A percentile compares a stretch with the other conserved stretches of the same genome.
phyloP scores from a whole-genome alignment of 768 basidiomycete species.

The Lanmaoa rubissima region DNA sequence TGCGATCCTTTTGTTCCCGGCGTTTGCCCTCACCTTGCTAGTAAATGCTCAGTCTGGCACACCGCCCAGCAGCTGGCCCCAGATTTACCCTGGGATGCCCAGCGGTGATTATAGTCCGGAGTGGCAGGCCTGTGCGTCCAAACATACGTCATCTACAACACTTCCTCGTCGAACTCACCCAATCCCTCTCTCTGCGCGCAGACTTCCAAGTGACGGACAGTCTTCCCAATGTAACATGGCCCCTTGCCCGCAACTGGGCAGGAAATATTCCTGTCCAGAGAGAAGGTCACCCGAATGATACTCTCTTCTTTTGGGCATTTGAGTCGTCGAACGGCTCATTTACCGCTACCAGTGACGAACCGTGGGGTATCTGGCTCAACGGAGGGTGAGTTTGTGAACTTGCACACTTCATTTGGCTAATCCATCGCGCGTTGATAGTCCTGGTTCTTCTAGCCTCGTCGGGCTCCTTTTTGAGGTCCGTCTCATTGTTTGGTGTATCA shows the following conservation, averaged over 20 bases:
- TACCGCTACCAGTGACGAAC: slow-evolving; percentile 43
- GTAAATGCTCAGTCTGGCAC: slow-evolving; percentile 24
- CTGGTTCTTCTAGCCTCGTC: slow-evolving; percentile 67
- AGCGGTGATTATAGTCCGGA: slow-evolving; percentile 47
- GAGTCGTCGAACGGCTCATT: slow-evolving; percentile 58
- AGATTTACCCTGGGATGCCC: slow-evolving; percentile 44
- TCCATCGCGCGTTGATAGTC: slow-evolving; percentile 34
- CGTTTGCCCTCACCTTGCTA: slow-evolving; percentile 3
- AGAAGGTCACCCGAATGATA: slow-evolving; percentile 58
- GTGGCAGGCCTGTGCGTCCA: slow-evolving; percentile 62
- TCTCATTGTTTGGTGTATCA: background rate
- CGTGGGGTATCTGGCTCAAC: slow-evolving; percentile 76
- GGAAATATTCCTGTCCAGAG: slow-evolving; percentile 65
- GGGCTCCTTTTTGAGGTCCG: slow-evolving; percentile 65
- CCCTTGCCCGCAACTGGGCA: slow-evolving; percentile 51
- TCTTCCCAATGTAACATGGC: slow-evolving; percentile 63
- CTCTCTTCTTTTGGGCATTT: slow-evolving; percentile 64
- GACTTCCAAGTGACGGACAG: slow-evolving; percentile 57
- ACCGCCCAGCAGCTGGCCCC: slow-evolving; percentile 37
- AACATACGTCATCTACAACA: background rate
- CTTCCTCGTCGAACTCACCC: background rate
- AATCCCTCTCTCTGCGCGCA: slow-evolving; percentile 21
- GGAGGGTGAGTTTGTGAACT: slow-evolving; percentile 49
- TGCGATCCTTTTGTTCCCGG: slow-evolving; percentile 1
- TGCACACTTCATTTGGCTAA: background rate